Percentiles rank a stretch among this genome's conserved stretches.
Conservation (phyloP, 306 rosid species). For the Prosopis cineraria region DNA sequence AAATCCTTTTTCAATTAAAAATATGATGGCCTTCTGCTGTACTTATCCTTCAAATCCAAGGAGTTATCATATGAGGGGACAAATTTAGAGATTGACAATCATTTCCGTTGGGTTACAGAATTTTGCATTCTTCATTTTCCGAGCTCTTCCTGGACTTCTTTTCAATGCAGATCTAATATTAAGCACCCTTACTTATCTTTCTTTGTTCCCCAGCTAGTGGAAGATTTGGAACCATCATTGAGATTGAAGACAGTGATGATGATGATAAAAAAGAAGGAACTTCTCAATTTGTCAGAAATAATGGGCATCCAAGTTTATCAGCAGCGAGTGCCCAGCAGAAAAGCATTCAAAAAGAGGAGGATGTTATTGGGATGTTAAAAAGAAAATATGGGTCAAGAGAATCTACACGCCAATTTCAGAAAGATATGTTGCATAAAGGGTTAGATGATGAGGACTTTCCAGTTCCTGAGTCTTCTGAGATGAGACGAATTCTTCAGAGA, state of each 20-base stretch:
- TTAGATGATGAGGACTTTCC: slow-evolving; percentile 30
- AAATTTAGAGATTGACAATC: not conserved
- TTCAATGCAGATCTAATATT: not conserved
- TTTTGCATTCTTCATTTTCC: slow-evolving; percentile 13
- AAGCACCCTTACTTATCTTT: slow-evolving; percentile 15
- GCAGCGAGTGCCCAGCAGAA: not conserved
- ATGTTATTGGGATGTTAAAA: not conserved
- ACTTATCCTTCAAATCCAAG: not conserved
- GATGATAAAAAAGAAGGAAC: slow-evolving; percentile 23
- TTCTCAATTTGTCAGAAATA: not conserved
- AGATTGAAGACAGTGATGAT: slow-evolving; percentile 15
- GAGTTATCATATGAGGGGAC: not conserved
- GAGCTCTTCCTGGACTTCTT: not conserved
- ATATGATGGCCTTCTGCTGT: not conserved
- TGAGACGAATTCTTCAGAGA: not conserved
- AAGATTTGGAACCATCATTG: not conserved
- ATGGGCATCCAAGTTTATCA: slow-evolving; percentile 15
- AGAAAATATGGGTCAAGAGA: not conserved
- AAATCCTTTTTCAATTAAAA: not conserved
- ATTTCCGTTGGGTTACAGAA: not conserved
- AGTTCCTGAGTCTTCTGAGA: slow-evolving; percentile 20
- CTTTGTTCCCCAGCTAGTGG: not conserved
- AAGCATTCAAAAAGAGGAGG: not conserved
- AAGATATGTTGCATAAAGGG: too few species aligned
- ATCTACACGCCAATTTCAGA: not conserved